phyloP scores from a whole-genome alignment of 179 eudicot species.

The Drosera spatulata region DNA sequence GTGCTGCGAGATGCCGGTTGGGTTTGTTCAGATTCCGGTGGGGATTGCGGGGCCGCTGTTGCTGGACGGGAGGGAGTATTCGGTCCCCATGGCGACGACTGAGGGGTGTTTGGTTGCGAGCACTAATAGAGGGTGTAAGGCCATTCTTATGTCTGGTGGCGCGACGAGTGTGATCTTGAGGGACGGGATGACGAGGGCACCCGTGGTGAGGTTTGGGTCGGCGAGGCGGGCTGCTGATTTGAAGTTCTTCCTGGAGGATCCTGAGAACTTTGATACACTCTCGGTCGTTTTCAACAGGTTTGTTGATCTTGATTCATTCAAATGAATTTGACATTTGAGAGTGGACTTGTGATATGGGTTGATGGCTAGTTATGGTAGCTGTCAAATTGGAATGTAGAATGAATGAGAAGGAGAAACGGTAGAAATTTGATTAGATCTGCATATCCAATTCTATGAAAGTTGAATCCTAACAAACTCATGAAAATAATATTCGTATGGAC shows the following conservation, averaged over 20 bases:
- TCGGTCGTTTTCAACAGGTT: conserved; percentile 31
- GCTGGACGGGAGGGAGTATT: too few species aligned
- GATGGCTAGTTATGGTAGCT: not conserved
- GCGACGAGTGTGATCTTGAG: conserved; percentile 7
- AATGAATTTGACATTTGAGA: not conserved
- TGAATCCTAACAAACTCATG: too few species aligned
- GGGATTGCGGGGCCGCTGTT: too few species aligned
- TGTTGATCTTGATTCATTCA: conserved; percentile 2
- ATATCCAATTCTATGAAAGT: too few species aligned
- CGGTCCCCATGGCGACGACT: conserved; percentile 11
- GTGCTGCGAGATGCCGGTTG: too few species aligned
- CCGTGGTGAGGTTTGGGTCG: conserved; percentile 35
- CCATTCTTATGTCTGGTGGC: conserved; percentile 26
- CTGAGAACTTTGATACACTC: conserved; percentile 32
- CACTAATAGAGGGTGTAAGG: conserved; percentile 43
- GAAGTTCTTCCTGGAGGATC: conserved; percentile 9
- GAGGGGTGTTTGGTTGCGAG: conserved; percentile 40
- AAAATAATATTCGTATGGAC: too few species aligned
- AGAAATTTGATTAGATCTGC: not conserved
- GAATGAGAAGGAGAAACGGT: not conserved
- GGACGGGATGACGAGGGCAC: conserved; percentile 44
- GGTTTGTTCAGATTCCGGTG: too few species aligned
- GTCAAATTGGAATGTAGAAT: not conserved
- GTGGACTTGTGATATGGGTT: not conserved
- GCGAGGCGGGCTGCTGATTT: conserved; percentile 2